Base-by-base conservation (phyloP, 2,329 filamentous ascomycete genomes). In the Fusarium sp. region DNA sequence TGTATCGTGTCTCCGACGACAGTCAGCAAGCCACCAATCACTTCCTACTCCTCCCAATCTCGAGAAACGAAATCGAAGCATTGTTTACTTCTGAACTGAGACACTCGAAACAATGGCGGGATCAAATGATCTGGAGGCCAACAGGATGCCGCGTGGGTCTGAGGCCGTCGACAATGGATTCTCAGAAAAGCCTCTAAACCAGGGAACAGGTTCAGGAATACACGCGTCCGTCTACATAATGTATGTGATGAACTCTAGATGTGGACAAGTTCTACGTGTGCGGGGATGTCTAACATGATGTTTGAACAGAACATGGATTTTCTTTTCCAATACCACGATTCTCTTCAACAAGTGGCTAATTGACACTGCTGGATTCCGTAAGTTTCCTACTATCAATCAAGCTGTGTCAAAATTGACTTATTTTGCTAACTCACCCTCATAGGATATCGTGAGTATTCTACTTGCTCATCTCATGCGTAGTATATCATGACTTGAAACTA, bases 261-360 rank as follows among this genome's bases (percentile, higher is more conserved):
- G 26, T 9, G 14, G 15, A 28, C 8, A 18, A 24, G 18, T 38
- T 38, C 14, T 14, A 24, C 22, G n/a, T 44, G 12, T 32, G 24
- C n/a, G 57, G 42, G 9, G 13, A 32, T 44, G 6, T 50, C 74
- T 77, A 69, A 76, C 60, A 32, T 41, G n/a, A 42, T 15, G 42
- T 42, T 60, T 59, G 48, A 14, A 14, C 34, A 89, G 87, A 62
- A 89, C 90, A 79, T 97, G 94, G 94, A 97, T 97, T 76, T 87
- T 94, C 75, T 89, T 96, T 81, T 96, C 93, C 78, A 96, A 94
- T 74, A 87, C 90, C 78, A 94, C 95, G 70, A 97, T 97, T 80
- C 85, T 97, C 70, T 97, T 97, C 88, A 97, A 97, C 87, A 97
- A 97, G 85, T 95, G 93, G 89, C 90, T 97, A 56, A 88, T 97